Conservation (phyloP, 148 eudicot genomes). For the Euryodendron excelsum region DNA sequence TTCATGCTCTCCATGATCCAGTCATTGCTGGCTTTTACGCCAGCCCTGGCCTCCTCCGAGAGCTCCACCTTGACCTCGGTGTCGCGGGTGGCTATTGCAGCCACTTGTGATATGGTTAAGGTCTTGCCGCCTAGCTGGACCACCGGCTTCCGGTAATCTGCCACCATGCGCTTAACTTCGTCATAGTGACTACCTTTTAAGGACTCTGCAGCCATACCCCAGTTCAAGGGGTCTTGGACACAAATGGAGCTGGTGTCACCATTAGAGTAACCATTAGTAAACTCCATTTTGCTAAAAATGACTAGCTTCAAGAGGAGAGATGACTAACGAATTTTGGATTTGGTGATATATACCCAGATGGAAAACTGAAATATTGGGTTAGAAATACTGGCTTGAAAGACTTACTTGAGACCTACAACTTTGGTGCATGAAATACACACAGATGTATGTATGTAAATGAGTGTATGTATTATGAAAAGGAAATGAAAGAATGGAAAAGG, state of each 20-base stretch:
- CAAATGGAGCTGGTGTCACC: too few species aligned
- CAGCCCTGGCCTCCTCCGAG: constrained; percentile 27
- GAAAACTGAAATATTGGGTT: too few species aligned
- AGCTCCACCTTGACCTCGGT: constrained; percentile 23
- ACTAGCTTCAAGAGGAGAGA: background rate
- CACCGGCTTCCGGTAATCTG: constrained; percentile 19
- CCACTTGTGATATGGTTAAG: constrained; percentile 29
- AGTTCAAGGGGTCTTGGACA: constrained; percentile 21
- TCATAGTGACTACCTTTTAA: constrained; percentile 32
- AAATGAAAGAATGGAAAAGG: too few species aligned
- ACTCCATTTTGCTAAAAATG: background rate
- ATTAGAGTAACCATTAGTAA: background rate
- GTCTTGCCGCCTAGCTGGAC: constrained; percentile 27
- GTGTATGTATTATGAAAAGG: background rate
- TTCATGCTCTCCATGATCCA: constrained; percentile 38
- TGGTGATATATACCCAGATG: too few species aligned
- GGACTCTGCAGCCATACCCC: constrained; percentile 29
- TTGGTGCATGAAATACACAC: background rate
- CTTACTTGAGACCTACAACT: background rate
- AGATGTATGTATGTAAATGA: too few species aligned
- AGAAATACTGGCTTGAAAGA: background rate
- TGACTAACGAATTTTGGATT: too few species aligned
- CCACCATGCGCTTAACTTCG: constrained; percentile 33
- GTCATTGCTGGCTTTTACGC: constrained; percentile 33
- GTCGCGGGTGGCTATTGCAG: constrained; percentile 18